Percentiles rank a stretch among this genome's conserved stretches.
phyloP scores from a whole-genome alignment of 78 protist species.

The Bigelowiella natans region DNA sequence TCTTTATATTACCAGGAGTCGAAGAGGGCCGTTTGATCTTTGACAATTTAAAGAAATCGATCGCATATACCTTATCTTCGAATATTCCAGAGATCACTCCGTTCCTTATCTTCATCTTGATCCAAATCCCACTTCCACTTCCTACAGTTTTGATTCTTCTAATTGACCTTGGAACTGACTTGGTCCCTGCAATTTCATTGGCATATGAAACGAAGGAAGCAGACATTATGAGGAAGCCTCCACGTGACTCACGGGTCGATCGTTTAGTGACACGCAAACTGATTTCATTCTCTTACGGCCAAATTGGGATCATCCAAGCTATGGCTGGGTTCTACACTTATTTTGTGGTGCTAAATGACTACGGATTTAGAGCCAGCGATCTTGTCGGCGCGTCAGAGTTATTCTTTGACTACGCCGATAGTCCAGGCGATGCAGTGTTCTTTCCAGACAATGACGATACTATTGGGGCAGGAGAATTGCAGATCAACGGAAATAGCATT shows the following conservation, averaged over 20 bases:
- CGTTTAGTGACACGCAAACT: conserved; percentile 29
- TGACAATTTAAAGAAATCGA: conserved; percentile 86
- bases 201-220: conserved; percentile 53
- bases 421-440: not conserved
- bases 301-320: conserved; percentile 27
- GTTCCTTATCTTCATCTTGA: conserved; percentile 61
- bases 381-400: conserved; percentile 14
- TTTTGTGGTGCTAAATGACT: conserved; percentile 38
- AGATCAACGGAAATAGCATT: not conserved
- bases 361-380: conserved; percentile 25
- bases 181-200: conserved; percentile 80
- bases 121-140: conserved; percentile 73
- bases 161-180: conserved; percentile 83
- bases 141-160: conserved; percentile 66
- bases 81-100: conserved; percentile 83
- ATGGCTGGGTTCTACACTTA: conserved; percentile 57
- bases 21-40: conserved; percentile 89
- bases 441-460: not conserved
- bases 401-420: not conserved
- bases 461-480: not conserved
- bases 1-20: conserved; percentile 18
- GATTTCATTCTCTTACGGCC: not conserved
- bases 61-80: conserved; percentile 77
- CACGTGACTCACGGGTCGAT: conserved; percentile 65
- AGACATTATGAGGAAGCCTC: conserved; percentile 79